Percentiles rank a stretch among this genome's conserved stretches.
These are phyloP conservation scores for Edaphochlamys debaryana DNA, from an alignment of 139 green algal genomes.

Conservation along the genomic window DNA sequence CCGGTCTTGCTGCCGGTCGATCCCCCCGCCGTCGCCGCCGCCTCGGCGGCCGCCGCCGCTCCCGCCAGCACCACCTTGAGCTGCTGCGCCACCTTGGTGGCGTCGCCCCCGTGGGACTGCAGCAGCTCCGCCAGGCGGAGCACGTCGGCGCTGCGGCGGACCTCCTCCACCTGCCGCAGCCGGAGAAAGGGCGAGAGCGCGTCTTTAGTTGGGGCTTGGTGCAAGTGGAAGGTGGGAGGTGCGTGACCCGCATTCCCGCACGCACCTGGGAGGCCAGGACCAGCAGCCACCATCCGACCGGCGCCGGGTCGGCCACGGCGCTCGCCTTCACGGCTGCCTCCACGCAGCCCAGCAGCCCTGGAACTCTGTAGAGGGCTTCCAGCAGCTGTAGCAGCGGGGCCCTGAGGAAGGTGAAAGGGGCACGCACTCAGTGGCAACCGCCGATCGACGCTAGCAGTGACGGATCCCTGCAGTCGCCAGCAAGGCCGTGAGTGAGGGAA, in stretches of 20 bases:
- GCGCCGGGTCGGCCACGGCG: conserved; percentile 2
- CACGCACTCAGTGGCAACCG: background rate
- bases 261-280: conserved; percentile 16
- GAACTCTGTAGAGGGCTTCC: conserved; percentile 20
- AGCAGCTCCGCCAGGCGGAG: conserved; percentile 17
- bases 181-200: background rate
- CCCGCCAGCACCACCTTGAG: conserved; percentile 50
- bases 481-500: too few relatives aligned
- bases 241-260: too few relatives aligned
- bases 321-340: background rate
- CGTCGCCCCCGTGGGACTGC: background rate
- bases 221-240: too few relatives aligned
- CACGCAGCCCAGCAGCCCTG: conserved; percentile 23
- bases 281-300: conserved; percentile 48
- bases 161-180: conserved; percentile 23
- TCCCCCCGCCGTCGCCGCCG: background rate
- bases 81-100: conserved; percentile 24
- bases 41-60: background rate
- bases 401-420: background rate
- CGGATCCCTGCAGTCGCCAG: background rate
- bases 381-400: conserved; percentile 35
- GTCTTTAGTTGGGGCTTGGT: background rate
- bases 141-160: conserved; percentile 19
- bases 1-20: too few relatives aligned
- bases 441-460: background rate